Base-by-base conservation (phyloP, 768 basidiomycete genomes). In the Suillus hirtellus region DNA sequence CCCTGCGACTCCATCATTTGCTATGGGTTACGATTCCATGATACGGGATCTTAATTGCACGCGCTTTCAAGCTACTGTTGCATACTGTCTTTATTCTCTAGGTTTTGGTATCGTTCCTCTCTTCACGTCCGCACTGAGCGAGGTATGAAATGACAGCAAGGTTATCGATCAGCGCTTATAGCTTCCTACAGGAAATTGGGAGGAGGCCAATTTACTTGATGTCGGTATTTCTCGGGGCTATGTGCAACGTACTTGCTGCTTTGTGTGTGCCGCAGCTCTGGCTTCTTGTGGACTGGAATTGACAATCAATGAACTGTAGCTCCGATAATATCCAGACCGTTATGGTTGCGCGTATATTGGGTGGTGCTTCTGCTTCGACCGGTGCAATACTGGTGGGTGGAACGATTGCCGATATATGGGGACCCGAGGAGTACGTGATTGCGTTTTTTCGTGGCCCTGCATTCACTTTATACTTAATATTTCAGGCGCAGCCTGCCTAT, bases 361-460 rank as follows among this genome's bases (percentile, higher is more conserved):
- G 84, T 60, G 89, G 89, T 8, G 82, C 81, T 0, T 86, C 84
- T 69, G 88, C 84, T 0, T 89, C 88, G 1, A 88, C 87, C 0
- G 85, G 85, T 37, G 79, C 87, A 0, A 86, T 87, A 0, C 85
- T 90, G 82, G 89, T 89, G 17, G 87, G 87, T 11, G 89, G 89
- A 31, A 87, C 86, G 0, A 82, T 89, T 27, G 82, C 86, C 24
- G 89, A 90, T 70, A 83, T 90, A 11, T 90, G 87, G 86, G 72
- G 74, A 15, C 78, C 87, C 11, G 75, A 77, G 59, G 84, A 89
- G 88, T 88, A 65, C 53, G 82, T 68, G 1, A 37, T 34, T 88
- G 65, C 47, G 81, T 68, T 1, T 49, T 27, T 8, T 52, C 69
- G n/a, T 37, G 31, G 56, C 24, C 12, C 27, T 52, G n/a, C 17